Evolutionary conservation across 805 yeast genomes (phyloP), one percentile per base, ranked within the genome.

Genomic region (Nakazawaea peltata): DNA sequence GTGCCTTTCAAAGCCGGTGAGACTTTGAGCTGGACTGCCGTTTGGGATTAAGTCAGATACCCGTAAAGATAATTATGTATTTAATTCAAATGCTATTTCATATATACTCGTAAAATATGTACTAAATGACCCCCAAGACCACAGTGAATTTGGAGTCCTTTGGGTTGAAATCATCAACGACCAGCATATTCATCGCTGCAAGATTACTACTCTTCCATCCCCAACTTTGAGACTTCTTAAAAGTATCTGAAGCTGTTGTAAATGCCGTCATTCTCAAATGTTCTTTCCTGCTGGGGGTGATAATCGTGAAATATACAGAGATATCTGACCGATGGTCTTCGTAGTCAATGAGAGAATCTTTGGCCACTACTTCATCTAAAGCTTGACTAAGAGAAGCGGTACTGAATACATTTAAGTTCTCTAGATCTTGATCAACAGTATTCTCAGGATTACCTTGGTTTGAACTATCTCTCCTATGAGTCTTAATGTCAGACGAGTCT

Each of bases 1-100:
- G 90, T 86, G 13, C 97, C 97, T 7, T 90, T 90, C 68, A 69
- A 67, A 46, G 87, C 96, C 6, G 95, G 95, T 13, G 76, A 81
- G 35, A 69, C 65, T 37, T 66, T 90, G 33, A 50, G 65, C 22
- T 90, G 94, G 86, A 56, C 74, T 8, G 70, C 75, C 4, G 82
- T 80, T 57, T 88, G 97, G 97, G 56, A 66, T 28, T 38, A 39
- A 17, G 9, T 19, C 12, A n/a, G n/a, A n/a, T n/a, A n/a, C n/a
- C 17, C 15, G 17, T 16, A 5, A 18, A n/a, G n/a, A 1, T 26
- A 13, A 26, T 10, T 10, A 10, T 31, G 11, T 15, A 15, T 24
- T n/a, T 28, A 7, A 4, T 28, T 28, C 21, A 28, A 15, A 9
- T 17, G 9, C n/a, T n/a, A n/a, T n/a, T n/a, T n/a, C n/a, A n/a